Base-by-base conservation (phyloP, 2,329 filamentous ascomycete genomes). In the Ophiocordyceps unilateralis region DNA sequence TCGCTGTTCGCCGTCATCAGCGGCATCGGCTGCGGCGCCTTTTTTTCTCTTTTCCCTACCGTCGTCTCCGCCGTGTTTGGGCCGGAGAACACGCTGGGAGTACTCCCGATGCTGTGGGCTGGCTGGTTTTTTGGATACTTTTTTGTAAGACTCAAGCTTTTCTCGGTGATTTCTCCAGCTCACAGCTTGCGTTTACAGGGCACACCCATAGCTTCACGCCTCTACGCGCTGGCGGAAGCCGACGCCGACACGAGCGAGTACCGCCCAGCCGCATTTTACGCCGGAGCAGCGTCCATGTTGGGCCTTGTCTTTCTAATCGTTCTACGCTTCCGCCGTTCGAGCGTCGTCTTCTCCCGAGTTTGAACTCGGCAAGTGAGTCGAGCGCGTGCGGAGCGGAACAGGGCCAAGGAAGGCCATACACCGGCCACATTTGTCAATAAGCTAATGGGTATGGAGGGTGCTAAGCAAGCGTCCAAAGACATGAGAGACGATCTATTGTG, bases 121-220 rank as follows among this genome's bases (percentile, higher is more conserved):
- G 46, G 49, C 1, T 56, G 54, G 53, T 50, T 55, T 11, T 54
- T 53, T 37, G 54, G 54, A 0, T 56, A 52, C 42, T 54, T 55
- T 23, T 51, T 56, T 14, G 54, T 55, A 17, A 48, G 53, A 43
- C 4, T 10, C 6, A 1, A 9, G 24, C 19, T 11, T 20, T 5
- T 21, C 5, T 12, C 20, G 36, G 4, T 20, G 8, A n/a, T 5
- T n/a, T 12, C 15, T 15, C 10, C 5, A 10, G 21, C 10, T 17
- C 9, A 24, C 23, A 19, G n/a, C 5, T n/a, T 2, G 7, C 12
- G 9, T 40, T 19, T 22, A 39, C 15, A 56, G 53, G 54, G 54
- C 14, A 53, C 54, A 1, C 54, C 54, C 0, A 54, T 56, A 19
- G 53, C 51, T 5, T 53, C 54, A 0, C 46, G 50, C 2, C 45